Base-by-base conservation (phyloP, 225 moss, liverwort and hornwort species). In the Lunularia cruciata region DNA sequence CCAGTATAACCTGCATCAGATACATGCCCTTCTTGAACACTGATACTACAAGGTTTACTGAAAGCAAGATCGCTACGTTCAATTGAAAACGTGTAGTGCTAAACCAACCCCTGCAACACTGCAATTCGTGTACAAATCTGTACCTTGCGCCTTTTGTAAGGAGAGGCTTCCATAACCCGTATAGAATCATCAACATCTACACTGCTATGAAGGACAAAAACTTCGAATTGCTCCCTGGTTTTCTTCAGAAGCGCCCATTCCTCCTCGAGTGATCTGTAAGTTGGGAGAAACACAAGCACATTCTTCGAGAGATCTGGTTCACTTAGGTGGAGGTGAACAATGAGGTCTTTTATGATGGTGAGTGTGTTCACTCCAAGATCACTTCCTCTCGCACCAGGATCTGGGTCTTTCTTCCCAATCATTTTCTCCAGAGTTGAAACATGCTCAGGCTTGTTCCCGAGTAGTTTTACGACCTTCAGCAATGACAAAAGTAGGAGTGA, bases 101-200 rank as follows among this genome's bases (percentile, higher is more conserved):
- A n/a, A 58, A 34, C 35, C 57, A 58, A 57, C 11, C 6, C 5
- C 56, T 53, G 27, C 25, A 23, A 26, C 8, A 5, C 2, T 53
- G 3, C 53, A 32, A 32, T n/a, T 35, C 11, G 23, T 13, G 53
- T 18, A 22, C 19, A 9, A 15, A 54, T 52, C 34, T n/a, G 22
- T 32, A 88, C 86, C 88, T 86, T 88, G 47, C 88, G 78, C 60
- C 71, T 77, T 31, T 67, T 52, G 27, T 61, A 72, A 46, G 83
- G 83, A 56, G 70, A 73, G 47, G 75, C 76, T 77, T 88, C 88
- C 86, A 88, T 88, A 19, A 84, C 83, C 36, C 77, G 81, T 57
- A 88, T 72, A 32, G 83, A 88, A 42, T 77, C 71, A 60, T 88
- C 86, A 47, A 88, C 84, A 54, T 88, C 88, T 60, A 88, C 79